These are phyloP conservation scores for Trichoderma pleuroti DNA, from an alignment of 2,329 filamentous ascomycete species.

Conservation along the genomic window DNA sequence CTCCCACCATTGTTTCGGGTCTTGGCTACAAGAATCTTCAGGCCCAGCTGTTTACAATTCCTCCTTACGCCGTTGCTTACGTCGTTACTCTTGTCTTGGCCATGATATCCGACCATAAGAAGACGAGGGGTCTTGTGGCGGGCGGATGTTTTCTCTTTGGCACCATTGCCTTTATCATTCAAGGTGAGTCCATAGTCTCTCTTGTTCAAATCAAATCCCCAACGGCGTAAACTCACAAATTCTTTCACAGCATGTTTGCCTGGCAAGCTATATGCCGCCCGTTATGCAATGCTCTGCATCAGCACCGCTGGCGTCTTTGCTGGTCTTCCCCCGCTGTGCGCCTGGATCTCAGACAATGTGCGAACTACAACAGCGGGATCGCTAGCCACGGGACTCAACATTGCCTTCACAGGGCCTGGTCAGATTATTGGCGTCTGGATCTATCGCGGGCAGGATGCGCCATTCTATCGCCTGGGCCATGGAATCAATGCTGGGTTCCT, in stretches of 20 bases:
- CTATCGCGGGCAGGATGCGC: background rate
- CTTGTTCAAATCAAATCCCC: fast-evolving
- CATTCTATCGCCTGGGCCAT: background rate
- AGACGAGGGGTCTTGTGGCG: background rate
- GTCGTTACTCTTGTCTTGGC: background rate
- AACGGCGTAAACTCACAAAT: background rate
- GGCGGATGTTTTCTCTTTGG: conserved; percentile 1
- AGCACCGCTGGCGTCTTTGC: conserved; percentile 3
- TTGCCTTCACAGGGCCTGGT: background rate
- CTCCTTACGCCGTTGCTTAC: conserved; percentile 25
- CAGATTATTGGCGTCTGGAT: conserved; percentile 3
- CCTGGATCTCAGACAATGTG: background rate
- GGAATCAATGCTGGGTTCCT: background rate
- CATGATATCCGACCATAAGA: background rate
- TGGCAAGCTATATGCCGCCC: background rate
- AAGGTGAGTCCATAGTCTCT: background rate
- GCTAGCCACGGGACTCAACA: background rate
- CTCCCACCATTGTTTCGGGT: conserved; percentile 25
- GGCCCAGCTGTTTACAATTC: conserved; percentile 27
- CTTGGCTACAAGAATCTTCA: conserved; percentile 25
- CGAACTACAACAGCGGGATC: background rate
- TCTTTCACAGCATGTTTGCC: background rate
- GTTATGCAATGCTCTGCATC: conserved; percentile 4
- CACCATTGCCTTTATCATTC: conserved; percentile 6
- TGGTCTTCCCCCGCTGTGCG: background rate